Evolutionary conservation across 805 yeast genomes (phyloP).

Genomic region (Pichia cephalocereana): DNA sequence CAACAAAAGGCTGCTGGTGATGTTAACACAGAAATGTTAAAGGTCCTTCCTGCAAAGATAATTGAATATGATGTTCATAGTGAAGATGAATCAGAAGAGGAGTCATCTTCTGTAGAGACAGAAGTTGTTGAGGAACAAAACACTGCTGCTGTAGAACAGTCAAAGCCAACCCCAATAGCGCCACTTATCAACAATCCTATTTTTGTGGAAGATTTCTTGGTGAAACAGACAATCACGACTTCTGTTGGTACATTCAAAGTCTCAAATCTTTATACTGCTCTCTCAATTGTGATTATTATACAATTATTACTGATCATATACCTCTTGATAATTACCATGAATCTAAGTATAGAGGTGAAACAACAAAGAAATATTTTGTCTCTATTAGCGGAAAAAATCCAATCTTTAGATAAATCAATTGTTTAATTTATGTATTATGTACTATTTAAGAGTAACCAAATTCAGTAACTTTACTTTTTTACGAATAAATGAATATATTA

Average conservation of each 20-base stretch:
- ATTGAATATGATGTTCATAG: neutral
- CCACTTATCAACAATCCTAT: neutral
- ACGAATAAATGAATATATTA: neutral
- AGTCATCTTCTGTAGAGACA: neutral
- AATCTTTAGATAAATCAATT: too few species aligned
- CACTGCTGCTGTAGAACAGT: neutral
- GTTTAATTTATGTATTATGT: neutral
- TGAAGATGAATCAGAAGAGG: neutral
- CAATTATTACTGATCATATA: neutral
- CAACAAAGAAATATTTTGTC: neutral
- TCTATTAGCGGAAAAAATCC: neutral
- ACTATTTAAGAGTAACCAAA: neutral
- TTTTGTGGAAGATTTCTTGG: neutral
- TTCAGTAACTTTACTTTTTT: too few species aligned
- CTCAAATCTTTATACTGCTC: neutral
- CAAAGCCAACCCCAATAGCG: neutral
- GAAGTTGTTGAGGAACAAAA: neutral
- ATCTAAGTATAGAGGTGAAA: neutral
- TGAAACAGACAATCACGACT: neutral
- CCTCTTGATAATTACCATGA: neutral
- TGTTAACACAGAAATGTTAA: conserved; percentile 23
- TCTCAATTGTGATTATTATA: neutral
- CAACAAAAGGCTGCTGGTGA: conserved; percentile 53
- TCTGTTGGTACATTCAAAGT: neutral
- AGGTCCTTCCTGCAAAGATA: conserved; percentile 11